Evolutionary conservation across 371 early-diverging fungal species (phyloP), one percentile per base, ranked within the genome.

Genomic region (Rozella allomycis): DNA sequence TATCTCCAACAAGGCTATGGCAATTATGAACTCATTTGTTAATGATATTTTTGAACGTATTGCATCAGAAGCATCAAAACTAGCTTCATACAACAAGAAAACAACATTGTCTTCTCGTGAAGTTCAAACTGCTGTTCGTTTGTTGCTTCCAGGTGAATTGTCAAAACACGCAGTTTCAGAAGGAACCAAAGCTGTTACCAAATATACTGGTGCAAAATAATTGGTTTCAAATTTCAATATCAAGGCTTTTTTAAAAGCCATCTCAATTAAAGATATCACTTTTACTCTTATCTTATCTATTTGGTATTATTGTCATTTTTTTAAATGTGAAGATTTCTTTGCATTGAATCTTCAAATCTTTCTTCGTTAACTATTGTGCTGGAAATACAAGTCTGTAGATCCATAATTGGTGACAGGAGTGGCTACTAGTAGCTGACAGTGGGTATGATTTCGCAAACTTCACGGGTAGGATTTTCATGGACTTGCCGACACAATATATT

Each of bases 1-100:
- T 64, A 84, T 90, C 67, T 84, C 86, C 61, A 84, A 81, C 82
- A 86, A 86, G 74, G 87, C 86, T 68, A 90, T 90, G 91, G 75
- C 78, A 39, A 87, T 90, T 59, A 67, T 90, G 60, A 87, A 90
- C 83, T 84, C 85, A 32, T 90, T 90, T 52, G 87, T 90, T 52
- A 78, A 80, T 63, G 91, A 90, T 52, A 84, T 90, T 58, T 90
- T 87, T 47, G 85, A 84, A 56, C 80, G 85, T 43, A 81, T 85
- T 38, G 62, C 59, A 25, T 34, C 31, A n/a, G 55, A 55, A 36
- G 50, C 55, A 3, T 55, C 55, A 19, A 11, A 30, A 65, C 70
- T 81, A 17, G 81, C 85, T 41, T 59, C 79, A 26, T 78, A 82
- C 72, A 81, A 78, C 78, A 84, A 84, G 74, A 67, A 73, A 31